Base-by-base conservation (phyloP, 2,329 filamentous ascomycete species). In the Hawksworthiomyces lignivorus region DNA sequence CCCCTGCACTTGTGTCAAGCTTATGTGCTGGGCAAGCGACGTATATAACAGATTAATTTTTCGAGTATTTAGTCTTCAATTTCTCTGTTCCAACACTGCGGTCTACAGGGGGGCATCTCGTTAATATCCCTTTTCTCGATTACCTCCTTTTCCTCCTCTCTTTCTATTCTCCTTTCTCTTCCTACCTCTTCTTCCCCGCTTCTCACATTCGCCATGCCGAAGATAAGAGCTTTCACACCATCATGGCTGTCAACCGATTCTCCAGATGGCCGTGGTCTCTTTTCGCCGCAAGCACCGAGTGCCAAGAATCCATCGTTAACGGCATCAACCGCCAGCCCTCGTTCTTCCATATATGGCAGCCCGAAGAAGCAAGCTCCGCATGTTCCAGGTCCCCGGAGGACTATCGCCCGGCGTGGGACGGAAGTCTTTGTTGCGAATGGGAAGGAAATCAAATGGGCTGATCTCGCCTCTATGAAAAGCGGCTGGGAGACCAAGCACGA, bases 351-450 rank as follows among this genome's bases (percentile, higher is more conserved):
- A 11, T 40, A 43, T 21, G 19, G 27, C n/a, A 37, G 40, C 14
- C 59, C 63, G 34, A 71, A 64, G 56, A 70, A 64, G 58, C 66
- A 65, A 51, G 24, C 35, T 8, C 14, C 30, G 17, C 40, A 59
- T 2, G 54, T 60, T 17, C 56, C 59, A 1, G 75, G 77, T 15
- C 75, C 78, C 9, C 68, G 72, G 44, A 64, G 77, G 49, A 88
- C 80, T 1, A 82, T 97, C 54, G 89, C 88, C 9, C 79, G 77
- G 37, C 74, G 90, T 45, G 88, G 85, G 14, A 87, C 85, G 1
- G 89, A 98, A 56, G 69, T 97, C 9, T 97, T 97, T 58, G 80
- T 87, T 11, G 89, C 88, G 17, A 81, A 84, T 30, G 89, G 89
- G 36, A 89, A 84, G 53, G 87, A 97, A 62, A 84, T 98, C 47